A percentile compares a stretch with the other conserved stretches of the same genome.
These are phyloP conservation scores for Litchi chinensis DNA, from an alignment of 345 rosid genomes.

Conservation along the genomic window DNA sequence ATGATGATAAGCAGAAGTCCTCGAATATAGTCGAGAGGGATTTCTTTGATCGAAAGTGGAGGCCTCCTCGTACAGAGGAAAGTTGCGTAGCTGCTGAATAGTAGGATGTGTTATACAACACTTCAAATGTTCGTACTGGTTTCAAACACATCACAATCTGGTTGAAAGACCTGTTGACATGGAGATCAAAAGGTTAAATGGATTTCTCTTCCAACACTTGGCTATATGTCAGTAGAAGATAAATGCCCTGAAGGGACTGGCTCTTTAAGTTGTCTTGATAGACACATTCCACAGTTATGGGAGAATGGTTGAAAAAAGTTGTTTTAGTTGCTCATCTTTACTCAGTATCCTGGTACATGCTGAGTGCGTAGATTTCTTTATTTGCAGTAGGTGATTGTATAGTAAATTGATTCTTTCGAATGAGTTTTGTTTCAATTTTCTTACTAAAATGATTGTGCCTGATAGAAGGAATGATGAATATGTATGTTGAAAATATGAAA, in stretches of 20 bases:
- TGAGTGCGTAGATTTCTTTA: not conserved
- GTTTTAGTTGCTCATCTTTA: not conserved
- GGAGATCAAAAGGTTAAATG: not conserved
- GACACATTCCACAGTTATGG: not conserved
- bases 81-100: slow-evolving; percentile 34
- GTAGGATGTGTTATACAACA: not conserved
- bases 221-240: not conserved
- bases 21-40: slow-evolving; percentile 40
- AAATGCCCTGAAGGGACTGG: not conserved
- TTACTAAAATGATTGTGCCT: too few species aligned
- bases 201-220: not conserved
- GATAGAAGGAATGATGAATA: too few species aligned
- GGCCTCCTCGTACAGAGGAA: slow-evolving; percentile 59
- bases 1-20: slow-evolving; percentile 42
- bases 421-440: not conserved
- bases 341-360: not conserved
- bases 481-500: too few species aligned
- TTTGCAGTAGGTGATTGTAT: not conserved
- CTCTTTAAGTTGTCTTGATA: not conserved
- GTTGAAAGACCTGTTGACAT: not conserved
- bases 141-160: not conserved
- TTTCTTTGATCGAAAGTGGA: slow-evolving; percentile 60
- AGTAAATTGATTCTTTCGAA: not conserved
- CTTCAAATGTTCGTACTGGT: not conserved
- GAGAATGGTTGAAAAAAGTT: not conserved